These are phyloP conservation scores for Plasmodium gonderi DNA, from an alignment of 169 alveolate genomes.

Conservation along the genomic window DNA sequence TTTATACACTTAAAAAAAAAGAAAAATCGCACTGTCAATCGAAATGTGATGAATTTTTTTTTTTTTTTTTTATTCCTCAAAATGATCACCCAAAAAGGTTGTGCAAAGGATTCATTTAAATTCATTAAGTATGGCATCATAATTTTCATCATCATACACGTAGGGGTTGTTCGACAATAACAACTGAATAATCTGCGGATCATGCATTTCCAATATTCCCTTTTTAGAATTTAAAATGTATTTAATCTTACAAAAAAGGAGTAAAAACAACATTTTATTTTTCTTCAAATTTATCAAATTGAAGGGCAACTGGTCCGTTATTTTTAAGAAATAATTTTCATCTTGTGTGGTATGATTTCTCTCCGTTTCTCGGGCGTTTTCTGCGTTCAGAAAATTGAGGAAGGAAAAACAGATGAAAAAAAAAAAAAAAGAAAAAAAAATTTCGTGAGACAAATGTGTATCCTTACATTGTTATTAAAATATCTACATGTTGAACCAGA, in stretches of 20 bases:
- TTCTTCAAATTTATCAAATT: slow-evolving; percentile 26
- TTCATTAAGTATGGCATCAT: slow-evolving; percentile 60
- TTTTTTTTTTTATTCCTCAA: neutral
- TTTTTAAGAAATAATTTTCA: slow-evolving; percentile 44
- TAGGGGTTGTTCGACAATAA: slow-evolving; percentile 38
- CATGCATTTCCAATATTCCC: slow-evolving; percentile 38
- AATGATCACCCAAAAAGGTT: neutral
- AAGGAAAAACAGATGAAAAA: neutral
- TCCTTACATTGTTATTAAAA: too few species aligned
- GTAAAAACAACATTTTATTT: slow-evolving; percentile 34
- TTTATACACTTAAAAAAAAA: neutral
- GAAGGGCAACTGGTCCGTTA: slow-evolving; percentile 23
- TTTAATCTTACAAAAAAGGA: slow-evolving; percentile 62
- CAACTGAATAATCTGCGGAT: slow-evolving; percentile 1
- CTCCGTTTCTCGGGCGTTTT: neutral
- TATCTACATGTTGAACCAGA: neutral
- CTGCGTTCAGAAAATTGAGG: too few species aligned
- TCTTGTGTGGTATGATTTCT: neutral
- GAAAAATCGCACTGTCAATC: neutral
- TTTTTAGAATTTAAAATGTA: slow-evolving; percentile 46
- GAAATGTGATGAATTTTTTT: neutral
- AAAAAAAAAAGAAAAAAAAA: slow-evolving; percentile 36
- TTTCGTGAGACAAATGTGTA: neutral
- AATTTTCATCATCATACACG: slow-evolving; percentile 55
- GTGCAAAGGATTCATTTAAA: slow-evolving; percentile 8